Evolutionary conservation across 768 basidiomycete genomes (phyloP), one percentile per base, ranked within the genome.

Genomic region (Leucocoprinus sp.): DNA sequence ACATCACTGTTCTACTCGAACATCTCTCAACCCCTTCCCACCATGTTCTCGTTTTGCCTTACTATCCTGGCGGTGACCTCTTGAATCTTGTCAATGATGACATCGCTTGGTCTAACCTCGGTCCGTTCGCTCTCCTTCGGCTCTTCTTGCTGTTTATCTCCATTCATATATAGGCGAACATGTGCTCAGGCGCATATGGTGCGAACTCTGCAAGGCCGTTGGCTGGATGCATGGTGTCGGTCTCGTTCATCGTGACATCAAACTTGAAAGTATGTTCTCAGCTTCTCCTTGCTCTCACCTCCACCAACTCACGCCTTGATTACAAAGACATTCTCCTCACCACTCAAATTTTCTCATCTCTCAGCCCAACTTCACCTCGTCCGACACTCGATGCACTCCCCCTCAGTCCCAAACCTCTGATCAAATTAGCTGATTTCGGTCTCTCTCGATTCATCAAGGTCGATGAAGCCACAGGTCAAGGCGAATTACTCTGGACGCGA

Each of bases 401-500:
- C 8, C 50, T 62, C 1, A 60, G 71, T 1, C 66, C 76, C 0
- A 52, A 68, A 0, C 80, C 86, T 1, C 69, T 92, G 5, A 68
- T 93, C 63, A 90, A 91, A 58, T 69, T 93, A 7, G 84, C 85
- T 34, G 91, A 95, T 59, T 95, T 93, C 56, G 90, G 91, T 5
- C 75, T 95, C n/a, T 80, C 88, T 12, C 74, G 89, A 21, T 90
- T 90, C 62, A 80, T 92, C 53, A 77, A 86, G 54, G 72, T 80
- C 11, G 63, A 71, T 23, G 56, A 55, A 1, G 53, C 55, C n/a
- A 49, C 38, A 15, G 64, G 63, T 4, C 59, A 63, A 21, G 60
- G 62, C 1, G 65, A 66, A 1, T 64, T 80, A 12, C 68, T 93
- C 8, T 71, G 72, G 14, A 93, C 90, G 8, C 76, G 90, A 1